These are phyloP conservation scores for Amphibolis antarctica DNA, from an alignment of 106 monocot genomes.

Conservation along the genomic window DNA sequence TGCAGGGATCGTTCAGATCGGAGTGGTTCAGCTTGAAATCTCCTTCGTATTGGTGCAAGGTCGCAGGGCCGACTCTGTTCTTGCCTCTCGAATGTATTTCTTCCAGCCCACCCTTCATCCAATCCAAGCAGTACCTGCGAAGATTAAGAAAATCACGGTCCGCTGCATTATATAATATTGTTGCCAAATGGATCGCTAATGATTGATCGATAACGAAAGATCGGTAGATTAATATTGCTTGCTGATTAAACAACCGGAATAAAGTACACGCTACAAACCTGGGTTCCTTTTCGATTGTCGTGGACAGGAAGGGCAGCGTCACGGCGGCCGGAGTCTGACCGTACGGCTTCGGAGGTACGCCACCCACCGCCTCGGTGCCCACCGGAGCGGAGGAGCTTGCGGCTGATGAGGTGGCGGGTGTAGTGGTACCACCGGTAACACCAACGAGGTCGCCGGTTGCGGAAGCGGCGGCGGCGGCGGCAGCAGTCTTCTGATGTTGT, in stretches of 20 bases:
- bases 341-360: not conserved
- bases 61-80: too few species aligned
- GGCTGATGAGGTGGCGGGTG: not conserved
- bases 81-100: too few species aligned
- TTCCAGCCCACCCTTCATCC: conserved; percentile 22
- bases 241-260: not conserved
- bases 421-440: too few species aligned
- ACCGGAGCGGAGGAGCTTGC: not conserved
- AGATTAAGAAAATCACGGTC: not conserved
- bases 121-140: conserved; percentile 16
- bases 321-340: not conserved
- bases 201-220: not conserved
- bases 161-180: too few species aligned
- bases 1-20: conserved; percentile 11
- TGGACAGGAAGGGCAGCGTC: conserved; percentile 8
- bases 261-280: conserved; percentile 7
- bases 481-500: conserved; percentile 9
- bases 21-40: conserved; percentile 19
- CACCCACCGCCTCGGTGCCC: not conserved
- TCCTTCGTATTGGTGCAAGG: conserved; percentile 10
- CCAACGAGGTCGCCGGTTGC: too few species aligned
- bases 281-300: conserved; percentile 15
- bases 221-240: not conserved
- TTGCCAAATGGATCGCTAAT: too few species aligned
- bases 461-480: not conserved